Conservation (phyloP, 2,329 filamentous ascomycete genomes). For the Xylariaceae sp. region DNA sequence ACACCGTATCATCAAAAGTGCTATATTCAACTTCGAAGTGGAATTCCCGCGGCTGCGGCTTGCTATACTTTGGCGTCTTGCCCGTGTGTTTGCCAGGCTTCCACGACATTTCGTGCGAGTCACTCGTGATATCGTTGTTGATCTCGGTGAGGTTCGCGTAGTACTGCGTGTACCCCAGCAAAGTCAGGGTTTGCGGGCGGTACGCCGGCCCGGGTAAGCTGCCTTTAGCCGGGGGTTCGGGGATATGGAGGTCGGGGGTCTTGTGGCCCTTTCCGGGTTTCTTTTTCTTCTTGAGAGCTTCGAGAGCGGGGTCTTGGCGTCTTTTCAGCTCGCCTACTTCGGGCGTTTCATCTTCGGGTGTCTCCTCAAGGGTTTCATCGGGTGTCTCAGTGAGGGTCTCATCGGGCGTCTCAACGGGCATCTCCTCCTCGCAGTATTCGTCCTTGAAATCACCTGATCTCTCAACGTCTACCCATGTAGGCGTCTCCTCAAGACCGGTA, state of each 20-base stretch:
- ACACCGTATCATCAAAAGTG: conserved; percentile 70
- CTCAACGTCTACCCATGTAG: conserved; percentile 39
- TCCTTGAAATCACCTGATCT: conserved; percentile 10
- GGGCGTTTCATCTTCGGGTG: neutral
- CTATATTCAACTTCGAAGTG: conserved; percentile 79
- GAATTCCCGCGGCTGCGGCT: conserved; percentile 60
- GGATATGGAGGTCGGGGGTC: conserved; percentile 57
- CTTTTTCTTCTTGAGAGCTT: conserved; percentile 38
- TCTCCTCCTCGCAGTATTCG: conserved; percentile 1
- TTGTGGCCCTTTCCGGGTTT: conserved; percentile 40
- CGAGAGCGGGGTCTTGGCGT: conserved; percentile 27
- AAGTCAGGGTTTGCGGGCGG: conserved; percentile 72
- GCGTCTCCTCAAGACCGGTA: conserved; percentile 59
- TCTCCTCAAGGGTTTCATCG: too few species aligned
- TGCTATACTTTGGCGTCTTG: conserved; percentile 49
- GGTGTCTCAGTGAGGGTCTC: too few species aligned
- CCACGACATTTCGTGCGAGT: conserved; percentile 43
- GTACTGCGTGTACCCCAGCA: conserved; percentile 81
- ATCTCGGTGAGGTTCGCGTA: conserved; percentile 89
- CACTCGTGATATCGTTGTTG: conserved; percentile 62
- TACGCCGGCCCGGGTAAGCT: conserved; percentile 84
- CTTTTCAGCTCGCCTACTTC: conserved; percentile 20
- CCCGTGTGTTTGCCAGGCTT: conserved; percentile 58
- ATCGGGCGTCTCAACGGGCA: neutral
- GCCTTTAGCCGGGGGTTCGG: conserved; percentile 65